Percentiles rank a stretch among this genome's conserved stretches.
Evolutionary conservation across 2,329 filamentous ascomycete genomes (phyloP).

Genomic region (Piedraia hortae): DNA sequence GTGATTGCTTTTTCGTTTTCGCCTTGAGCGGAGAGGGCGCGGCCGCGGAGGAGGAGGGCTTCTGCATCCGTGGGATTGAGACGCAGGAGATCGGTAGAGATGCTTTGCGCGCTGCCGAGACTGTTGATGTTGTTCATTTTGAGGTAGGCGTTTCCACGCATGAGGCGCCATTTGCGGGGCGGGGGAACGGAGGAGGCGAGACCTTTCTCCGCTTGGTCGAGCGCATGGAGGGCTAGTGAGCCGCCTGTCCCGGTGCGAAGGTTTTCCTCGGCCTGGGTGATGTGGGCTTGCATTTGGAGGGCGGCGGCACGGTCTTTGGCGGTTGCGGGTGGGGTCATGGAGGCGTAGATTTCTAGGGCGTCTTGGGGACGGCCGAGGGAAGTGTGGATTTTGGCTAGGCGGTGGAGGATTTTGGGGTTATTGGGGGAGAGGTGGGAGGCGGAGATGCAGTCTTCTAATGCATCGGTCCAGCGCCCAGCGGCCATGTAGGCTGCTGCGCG

Average conservation of each 20-base stretch:
- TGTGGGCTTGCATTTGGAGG: slow-evolving; percentile 57
- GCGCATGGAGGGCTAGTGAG: slow-evolving; percentile 73
- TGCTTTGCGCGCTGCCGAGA: slow-evolving; percentile 70
- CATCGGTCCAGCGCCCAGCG: slow-evolving; percentile 48
- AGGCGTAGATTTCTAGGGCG: slow-evolving; percentile 54
- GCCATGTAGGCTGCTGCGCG: slow-evolving; percentile 86
- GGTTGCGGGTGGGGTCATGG: slow-evolving; percentile 54
- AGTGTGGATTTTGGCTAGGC: slow-evolving; percentile 72
- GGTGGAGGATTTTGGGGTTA: slow-evolving; percentile 68
- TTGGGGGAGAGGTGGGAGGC: slow-evolving; percentile 61
- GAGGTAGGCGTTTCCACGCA: slow-evolving; percentile 74
- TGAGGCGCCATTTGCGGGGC: slow-evolving; percentile 78
- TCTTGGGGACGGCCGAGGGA: slow-evolving; percentile 65
- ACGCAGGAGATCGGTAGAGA: slow-evolving; percentile 67
- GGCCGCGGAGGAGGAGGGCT: slow-evolving; percentile 66
- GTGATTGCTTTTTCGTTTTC: slow-evolving; percentile 88
- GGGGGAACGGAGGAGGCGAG: slow-evolving; percentile 48
- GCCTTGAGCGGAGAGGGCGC: slow-evolving; percentile 67
- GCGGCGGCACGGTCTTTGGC: slow-evolving; percentile 68
- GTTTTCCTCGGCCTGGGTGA: slow-evolving; percentile 53
- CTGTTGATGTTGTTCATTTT: slow-evolving; percentile 81
- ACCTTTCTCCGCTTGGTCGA: slow-evolving; percentile 67
- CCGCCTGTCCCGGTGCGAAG: slow-evolving; percentile 48
- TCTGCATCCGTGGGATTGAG: slow-evolving; percentile 80
- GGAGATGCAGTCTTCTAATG: slow-evolving; percentile 61